These are phyloP conservation scores for Starmerella floricola DNA, from an alignment of 805 yeast species.

Conservation along the genomic window DNA sequence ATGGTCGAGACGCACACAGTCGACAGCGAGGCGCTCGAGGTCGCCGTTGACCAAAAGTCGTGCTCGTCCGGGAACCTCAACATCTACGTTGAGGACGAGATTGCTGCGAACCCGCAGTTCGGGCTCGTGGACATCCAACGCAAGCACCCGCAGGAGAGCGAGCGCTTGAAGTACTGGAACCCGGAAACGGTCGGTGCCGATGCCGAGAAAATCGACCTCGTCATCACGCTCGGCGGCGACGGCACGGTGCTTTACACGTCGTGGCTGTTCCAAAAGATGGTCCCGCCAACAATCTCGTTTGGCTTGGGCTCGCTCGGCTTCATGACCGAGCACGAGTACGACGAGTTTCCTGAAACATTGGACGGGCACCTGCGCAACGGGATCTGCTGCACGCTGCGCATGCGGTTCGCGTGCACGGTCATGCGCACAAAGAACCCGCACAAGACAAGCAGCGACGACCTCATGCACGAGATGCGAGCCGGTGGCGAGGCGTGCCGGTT, in stretches of 20 bases:
- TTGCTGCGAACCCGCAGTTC: conserved; percentile 52
- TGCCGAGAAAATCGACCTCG: conserved; percentile 53
- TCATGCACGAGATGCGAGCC: conserved; percentile 36
- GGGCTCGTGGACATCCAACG: conserved; percentile 41
- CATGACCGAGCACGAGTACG: conserved; percentile 73
- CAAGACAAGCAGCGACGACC: conserved; percentile 24
- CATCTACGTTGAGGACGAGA: conserved; percentile 64
- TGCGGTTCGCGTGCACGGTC: conserved; percentile 79
- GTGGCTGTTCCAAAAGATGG: conserved; percentile 67
- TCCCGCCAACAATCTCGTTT: conserved; percentile 86
- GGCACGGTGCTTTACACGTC: conserved; percentile 90
- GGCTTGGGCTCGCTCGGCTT: conserved; percentile 88
- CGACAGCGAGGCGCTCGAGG: conserved; percentile 2
- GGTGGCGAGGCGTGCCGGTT: conserved; percentile 24
- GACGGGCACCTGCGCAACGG: conserved; percentile 53
- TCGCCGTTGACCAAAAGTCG: conserved; percentile 5
- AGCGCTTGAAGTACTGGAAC: conserved; percentile 56
- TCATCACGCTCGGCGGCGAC: conserved; percentile 89
- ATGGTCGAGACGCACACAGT: too few relatives aligned
- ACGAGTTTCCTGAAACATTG: conserved; percentile 51
- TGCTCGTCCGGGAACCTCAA: conserved; percentile 26
- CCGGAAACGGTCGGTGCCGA: conserved; percentile 34
- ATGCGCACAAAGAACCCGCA: conserved; percentile 24
- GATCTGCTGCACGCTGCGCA: conserved; percentile 64
- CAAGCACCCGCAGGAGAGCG: conserved; percentile 37